These are phyloP conservation scores for Pilasporangium apinafurcum DNA, from an alignment of 352 stramenopile species.

Conservation along the genomic window DNA sequence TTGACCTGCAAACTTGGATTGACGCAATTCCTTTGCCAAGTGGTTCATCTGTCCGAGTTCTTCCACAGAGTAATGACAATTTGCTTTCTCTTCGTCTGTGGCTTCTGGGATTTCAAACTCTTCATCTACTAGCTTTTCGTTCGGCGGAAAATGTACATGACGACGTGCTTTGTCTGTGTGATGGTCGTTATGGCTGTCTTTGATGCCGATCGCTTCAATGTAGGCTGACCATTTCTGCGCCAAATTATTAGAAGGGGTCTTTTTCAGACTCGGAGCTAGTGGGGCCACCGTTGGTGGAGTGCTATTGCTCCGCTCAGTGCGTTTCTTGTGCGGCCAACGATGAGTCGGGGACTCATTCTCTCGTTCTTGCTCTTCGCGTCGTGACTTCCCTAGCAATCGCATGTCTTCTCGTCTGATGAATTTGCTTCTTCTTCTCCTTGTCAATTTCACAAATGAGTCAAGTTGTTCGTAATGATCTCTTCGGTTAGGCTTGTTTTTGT, in stretches of 20 bases:
- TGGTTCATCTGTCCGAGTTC: constrained; percentile 52
- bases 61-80: constrained; percentile 44
- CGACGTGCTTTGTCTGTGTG: constrained; percentile 10
- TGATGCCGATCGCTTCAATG: constrained; percentile 38
- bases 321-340: no score
- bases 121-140: constrained; percentile 19
- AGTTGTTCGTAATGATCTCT: no score
- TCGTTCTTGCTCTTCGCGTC: no score
- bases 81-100: constrained; percentile 42
- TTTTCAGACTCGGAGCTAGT: constrained; percentile 53
- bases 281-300: constrained; percentile 7
- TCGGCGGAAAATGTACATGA: constrained; percentile 40
- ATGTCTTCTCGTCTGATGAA: no score
- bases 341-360: no score
- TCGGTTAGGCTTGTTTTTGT: no score
- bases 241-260: constrained; percentile 29
- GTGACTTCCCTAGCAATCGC: no score
- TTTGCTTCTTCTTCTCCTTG: no score
- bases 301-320: constrained; percentile 2
- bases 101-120: constrained; percentile 28
- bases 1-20: constrained; percentile 35
- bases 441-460: no score
- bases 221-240: constrained; percentile 48
- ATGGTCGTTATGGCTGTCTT: constrained; percentile 13
- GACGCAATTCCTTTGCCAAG: constrained; percentile 38